Evolutionary conservation across 768 basidiomycete species (phyloP).

Genomic region (Panaeolus papilionaceus): DNA sequence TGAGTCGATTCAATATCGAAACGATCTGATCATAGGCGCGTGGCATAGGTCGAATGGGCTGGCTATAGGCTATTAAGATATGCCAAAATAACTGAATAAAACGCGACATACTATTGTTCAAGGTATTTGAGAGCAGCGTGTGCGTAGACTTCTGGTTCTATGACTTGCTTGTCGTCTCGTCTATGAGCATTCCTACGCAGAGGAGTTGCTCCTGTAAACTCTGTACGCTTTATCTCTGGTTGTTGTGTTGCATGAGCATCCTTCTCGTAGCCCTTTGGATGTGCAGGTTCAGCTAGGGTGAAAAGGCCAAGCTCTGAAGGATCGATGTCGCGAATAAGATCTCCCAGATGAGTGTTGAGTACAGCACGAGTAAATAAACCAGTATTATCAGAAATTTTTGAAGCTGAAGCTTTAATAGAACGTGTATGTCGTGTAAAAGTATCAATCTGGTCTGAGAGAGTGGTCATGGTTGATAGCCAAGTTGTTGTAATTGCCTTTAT

Average conservation of each 20-base stretch:
- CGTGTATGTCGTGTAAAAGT: constrained; percentile 60
- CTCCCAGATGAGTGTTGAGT: constrained; percentile 65
- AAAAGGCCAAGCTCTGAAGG: constrained; percentile 82
- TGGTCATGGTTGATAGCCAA: constrained; percentile 25
- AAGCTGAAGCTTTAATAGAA: constrained; percentile 54
- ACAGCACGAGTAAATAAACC: constrained; percentile 67
- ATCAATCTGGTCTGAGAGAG: constrained; percentile 73
- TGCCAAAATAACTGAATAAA: background rate
- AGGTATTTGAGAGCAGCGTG: constrained; percentile 79
- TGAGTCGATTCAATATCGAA: constrained; percentile 46
- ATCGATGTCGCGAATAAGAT: constrained; percentile 83
- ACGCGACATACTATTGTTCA: constrained; percentile 70
- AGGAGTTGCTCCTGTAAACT: constrained; percentile 76
- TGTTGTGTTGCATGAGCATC: constrained; percentile 38
- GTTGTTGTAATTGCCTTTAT: constrained; percentile 22
- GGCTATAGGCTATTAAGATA: constrained; percentile 32
- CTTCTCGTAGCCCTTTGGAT: constrained; percentile 32
- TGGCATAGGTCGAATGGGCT: constrained; percentile 56
- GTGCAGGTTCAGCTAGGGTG: constrained; percentile 50
- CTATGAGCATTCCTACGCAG: constrained; percentile 52
- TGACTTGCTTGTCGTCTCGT: constrained; percentile 51
- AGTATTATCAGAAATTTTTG: constrained; percentile 32
- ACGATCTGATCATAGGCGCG: constrained; percentile 53
- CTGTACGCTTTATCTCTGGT: constrained; percentile 62
- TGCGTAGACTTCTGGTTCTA: constrained; percentile 78